A percentile compares a stretch with the other conserved stretches of the same genome.
Conservation (phyloP, 192 early-diverging fungal genomes). For the Entomortierella lignicola region DNA sequence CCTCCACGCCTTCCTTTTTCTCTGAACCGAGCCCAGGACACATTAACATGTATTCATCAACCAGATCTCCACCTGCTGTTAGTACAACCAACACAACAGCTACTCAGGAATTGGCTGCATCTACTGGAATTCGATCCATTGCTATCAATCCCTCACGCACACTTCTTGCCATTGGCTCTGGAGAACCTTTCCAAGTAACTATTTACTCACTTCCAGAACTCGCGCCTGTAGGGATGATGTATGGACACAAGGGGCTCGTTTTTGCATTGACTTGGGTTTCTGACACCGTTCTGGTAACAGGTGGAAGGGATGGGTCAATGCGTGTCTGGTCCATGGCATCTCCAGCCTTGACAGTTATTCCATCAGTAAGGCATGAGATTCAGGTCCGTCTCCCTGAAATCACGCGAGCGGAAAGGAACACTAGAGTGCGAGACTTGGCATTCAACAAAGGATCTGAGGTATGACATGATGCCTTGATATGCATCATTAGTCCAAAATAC, state of each 20-base stretch:
- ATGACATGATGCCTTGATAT: neutral
- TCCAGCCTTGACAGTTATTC: slow-evolving; percentile 24
- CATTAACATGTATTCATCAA: no score
- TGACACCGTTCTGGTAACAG: slow-evolving; percentile 69
- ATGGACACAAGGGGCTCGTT: slow-evolving; percentile 73
- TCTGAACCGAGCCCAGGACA: neutral
- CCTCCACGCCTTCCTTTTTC: slow-evolving; percentile 38
- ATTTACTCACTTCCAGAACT: slow-evolving; percentile 72
- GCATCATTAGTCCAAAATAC: no score
- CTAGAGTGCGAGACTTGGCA: slow-evolving; percentile 70
- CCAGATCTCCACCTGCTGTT: slow-evolving; percentile 26
- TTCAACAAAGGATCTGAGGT: slow-evolving; percentile 50
- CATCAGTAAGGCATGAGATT: slow-evolving; percentile 18
- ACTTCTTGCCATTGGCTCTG: slow-evolving; percentile 71
- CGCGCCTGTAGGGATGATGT: slow-evolving; percentile 65
- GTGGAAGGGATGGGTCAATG: slow-evolving; percentile 69
- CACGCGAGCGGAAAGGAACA: slow-evolving; percentile 43
- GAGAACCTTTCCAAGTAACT: slow-evolving; percentile 67
- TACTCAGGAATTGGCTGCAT: neutral
- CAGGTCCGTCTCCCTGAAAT: slow-evolving; percentile 49
- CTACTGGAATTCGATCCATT: slow-evolving; percentile 67
- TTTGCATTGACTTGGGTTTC: slow-evolving; percentile 72
- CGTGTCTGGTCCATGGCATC: slow-evolving; percentile 62
- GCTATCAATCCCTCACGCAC: slow-evolving; percentile 73
- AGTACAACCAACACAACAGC: neutral